These are phyloP conservation scores for Pistacia atlantica DNA, from an alignment of 345 rosid species.

Conservation along the genomic window DNA sequence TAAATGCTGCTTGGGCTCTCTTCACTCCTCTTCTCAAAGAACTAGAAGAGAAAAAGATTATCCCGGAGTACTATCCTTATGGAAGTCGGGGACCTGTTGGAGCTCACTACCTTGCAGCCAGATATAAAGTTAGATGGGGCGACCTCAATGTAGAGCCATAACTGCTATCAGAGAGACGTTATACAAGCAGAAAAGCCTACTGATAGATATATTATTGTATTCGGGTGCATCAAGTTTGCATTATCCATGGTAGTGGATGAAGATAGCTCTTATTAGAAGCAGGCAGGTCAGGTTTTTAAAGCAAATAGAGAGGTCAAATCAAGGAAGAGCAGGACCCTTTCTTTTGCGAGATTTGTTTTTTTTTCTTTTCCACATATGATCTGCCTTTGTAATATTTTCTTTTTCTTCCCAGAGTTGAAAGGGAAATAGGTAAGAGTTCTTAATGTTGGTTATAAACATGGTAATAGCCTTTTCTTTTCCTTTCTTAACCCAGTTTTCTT, in stretches of 20 bases:
- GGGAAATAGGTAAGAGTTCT: neutral
- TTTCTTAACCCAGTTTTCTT: no score
- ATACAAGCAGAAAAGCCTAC: neutral
- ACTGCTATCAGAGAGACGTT: constrained; percentile 6
- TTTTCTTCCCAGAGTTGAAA: neutral
- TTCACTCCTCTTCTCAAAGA: constrained; percentile 86
- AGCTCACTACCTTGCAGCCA: constrained; percentile 97
- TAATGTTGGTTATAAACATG: neutral
- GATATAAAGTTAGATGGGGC: constrained; percentile 92
- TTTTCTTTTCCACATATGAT: neutral
- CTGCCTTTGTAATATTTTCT: neutral
- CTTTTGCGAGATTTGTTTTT: neutral
- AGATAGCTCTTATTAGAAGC: neutral
- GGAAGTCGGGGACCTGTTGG: constrained; percentile 99
- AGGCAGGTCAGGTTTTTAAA: neutral
- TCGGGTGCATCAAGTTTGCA: neutral
- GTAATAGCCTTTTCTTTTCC: neutral
- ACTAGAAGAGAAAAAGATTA: constrained; percentile 74
- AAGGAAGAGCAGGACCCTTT: neutral
- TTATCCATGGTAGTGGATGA: neutral
- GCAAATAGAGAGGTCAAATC: neutral
- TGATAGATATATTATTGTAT: neutral
- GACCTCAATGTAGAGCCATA: constrained; percentile 70
- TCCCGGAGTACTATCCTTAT: constrained; percentile 90
- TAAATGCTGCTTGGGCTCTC: constrained; percentile 91